phyloP scores from a whole-genome alignment of 495 filamentous ascomycete species.

The Neurospora cerealis region DNA sequence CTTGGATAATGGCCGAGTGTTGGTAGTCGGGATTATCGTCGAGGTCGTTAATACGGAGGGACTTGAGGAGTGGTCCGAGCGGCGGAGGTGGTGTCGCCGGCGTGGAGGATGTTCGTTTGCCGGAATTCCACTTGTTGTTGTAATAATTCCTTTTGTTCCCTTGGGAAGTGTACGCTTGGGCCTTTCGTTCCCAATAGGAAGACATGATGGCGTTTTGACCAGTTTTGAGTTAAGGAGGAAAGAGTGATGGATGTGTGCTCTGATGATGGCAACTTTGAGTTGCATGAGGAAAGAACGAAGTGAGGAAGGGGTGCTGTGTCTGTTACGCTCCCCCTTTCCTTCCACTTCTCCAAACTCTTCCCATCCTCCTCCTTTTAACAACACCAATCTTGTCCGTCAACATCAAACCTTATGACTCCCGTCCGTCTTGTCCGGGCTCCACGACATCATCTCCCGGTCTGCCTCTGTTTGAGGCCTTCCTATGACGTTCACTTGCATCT shows the following conservation, averaged over 20 bases:
- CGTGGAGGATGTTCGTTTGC: neutral
- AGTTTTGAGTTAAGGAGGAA: neutral
- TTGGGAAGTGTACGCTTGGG: neutral
- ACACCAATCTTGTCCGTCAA: neutral
- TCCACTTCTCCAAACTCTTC: neutral
- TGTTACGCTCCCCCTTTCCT: neutral
- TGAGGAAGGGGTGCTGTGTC: neutral
- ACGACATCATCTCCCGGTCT: neutral
- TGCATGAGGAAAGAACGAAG: neutral
- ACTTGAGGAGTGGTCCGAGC: conserved; percentile 16
- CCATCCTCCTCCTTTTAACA: neutral
- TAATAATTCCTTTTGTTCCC: neutral
- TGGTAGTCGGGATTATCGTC: neutral
- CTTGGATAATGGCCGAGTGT: neutral
- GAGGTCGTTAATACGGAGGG: conserved; percentile 3
- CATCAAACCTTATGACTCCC: no score
- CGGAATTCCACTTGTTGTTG: neutral
- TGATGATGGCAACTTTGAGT: neutral
- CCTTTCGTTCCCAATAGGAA: neutral
- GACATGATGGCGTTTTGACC: neutral
- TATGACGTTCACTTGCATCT: neutral
- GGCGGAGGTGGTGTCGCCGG: conserved; percentile 6
- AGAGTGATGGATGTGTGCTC: neutral
- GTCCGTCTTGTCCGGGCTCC: neutral
- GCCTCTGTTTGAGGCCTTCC: neutral